phyloP scores from a whole-genome alignment of 2,329 filamentous ascomycete species.

The Colletotrichum lini region DNA sequence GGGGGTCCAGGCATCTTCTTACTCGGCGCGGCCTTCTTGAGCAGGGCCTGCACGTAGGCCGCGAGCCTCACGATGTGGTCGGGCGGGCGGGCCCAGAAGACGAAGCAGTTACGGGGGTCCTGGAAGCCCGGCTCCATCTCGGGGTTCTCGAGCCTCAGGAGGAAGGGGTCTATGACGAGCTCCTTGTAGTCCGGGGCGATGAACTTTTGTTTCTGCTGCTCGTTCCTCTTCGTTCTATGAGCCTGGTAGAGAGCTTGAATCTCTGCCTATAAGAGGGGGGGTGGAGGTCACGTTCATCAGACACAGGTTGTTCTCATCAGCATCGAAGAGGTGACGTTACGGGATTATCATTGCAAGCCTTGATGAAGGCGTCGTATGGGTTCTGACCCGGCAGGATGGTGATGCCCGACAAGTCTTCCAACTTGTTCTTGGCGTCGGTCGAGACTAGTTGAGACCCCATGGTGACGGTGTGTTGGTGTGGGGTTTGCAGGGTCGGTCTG shows the following conservation, averaged over 20 bases:
- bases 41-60: constrained; percentile 75
- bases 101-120: constrained; percentile 86
- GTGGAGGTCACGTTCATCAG: constrained; percentile 7
- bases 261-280: constrained; percentile 61
- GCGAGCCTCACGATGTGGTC: constrained; percentile 78
- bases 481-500: neutral
- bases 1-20: constrained; percentile 51
- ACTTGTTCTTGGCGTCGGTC: constrained; percentile 63
- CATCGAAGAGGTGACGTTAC: constrained; percentile 61
- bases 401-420: constrained; percentile 69
- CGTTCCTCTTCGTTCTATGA: constrained; percentile 83
- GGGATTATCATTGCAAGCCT: constrained; percentile 74
- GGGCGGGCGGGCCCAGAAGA: constrained; percentile 90
- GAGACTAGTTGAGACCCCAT: constrained; percentile 57
- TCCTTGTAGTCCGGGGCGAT: constrained; percentile 77
- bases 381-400: constrained; percentile 71
- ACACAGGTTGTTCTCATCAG: too few species aligned
- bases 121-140: constrained; percentile 76
- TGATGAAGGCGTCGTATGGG: constrained; percentile 82
- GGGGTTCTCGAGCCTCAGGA: constrained; percentile 77
- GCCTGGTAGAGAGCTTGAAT: constrained; percentile 81
- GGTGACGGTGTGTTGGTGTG: neutral
- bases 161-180: constrained; percentile 81
- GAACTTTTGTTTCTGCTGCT: constrained; percentile 81
- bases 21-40: constrained; percentile 79